Percentiles rank a stretch among this genome's conserved stretches.
Evolutionary conservation across 2,329 filamentous ascomycete species (phyloP).

Genomic region (Ophiostoma angusticollis): DNA sequence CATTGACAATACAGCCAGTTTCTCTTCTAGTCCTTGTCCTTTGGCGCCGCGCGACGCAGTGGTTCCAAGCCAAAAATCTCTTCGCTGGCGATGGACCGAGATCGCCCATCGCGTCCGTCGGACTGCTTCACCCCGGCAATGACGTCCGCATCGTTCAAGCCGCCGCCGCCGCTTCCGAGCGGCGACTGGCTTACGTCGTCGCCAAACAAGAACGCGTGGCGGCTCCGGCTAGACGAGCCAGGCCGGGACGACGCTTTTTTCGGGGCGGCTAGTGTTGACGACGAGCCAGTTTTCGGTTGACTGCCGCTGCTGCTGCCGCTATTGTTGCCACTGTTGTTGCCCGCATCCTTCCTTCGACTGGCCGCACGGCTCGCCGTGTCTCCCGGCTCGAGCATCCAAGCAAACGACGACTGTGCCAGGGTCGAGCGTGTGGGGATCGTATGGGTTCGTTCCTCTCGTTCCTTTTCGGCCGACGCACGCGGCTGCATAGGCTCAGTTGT

Average conservation of each 20-base stretch:
- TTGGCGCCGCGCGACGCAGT: conserved; percentile 21
- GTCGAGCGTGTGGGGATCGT: conserved; percentile 50
- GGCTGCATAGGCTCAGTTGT: too few relatives aligned
- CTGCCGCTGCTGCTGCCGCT: background rate
- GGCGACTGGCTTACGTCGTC: conserved; percentile 27
- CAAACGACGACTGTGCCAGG: conserved; percentile 62
- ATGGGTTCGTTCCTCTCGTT: conserved; percentile 11
- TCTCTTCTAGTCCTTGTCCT: background rate
- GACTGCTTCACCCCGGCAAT: too few relatives aligned
- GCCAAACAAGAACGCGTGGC: conserved; percentile 48
- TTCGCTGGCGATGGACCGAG: conserved; percentile 25
- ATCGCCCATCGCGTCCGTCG: conserved; percentile 15
- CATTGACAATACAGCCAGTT: too few relatives aligned
- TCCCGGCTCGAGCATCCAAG: conserved; percentile 64
- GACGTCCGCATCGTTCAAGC: conserved; percentile 22
- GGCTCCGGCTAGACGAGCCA: conserved; percentile 32
- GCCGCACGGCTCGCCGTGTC: conserved; percentile 21
- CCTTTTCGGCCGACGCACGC: too few relatives aligned
- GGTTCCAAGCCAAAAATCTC: conserved; percentile 45
- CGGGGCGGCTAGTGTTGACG: background rate
- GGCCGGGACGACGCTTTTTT: conserved; percentile 15
- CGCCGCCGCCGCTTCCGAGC: conserved; percentile 21
- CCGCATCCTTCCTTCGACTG: too few relatives aligned
- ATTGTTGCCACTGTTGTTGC: conserved; percentile 7
- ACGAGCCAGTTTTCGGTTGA: background rate